Evolutionary conservation across 2,329 filamentous ascomycete species (phyloP).

Genomic region (Myrmaecium sp.): DNA sequence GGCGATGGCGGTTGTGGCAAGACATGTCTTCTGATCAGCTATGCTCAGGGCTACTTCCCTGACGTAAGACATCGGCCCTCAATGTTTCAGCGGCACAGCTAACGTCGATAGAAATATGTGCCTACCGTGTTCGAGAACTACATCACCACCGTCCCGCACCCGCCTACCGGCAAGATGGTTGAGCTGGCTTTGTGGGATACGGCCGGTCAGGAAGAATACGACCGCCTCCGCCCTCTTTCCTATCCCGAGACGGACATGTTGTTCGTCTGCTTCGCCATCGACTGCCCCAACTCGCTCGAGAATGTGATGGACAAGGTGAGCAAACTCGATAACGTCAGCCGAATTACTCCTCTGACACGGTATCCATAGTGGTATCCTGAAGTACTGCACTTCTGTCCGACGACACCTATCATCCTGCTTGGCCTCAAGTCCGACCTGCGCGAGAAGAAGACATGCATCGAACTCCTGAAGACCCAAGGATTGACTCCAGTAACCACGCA

Average conservation of each 20-base stretch:
- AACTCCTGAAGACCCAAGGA: slow-evolving; percentile 95
- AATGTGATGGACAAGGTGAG: slow-evolving; percentile 97
- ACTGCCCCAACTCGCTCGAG: slow-evolving; percentile 94
- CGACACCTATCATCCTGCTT: slow-evolving; percentile 86
- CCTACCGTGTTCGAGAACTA: slow-evolving; percentile 99
- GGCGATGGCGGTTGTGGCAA: slow-evolving; percentile 97
- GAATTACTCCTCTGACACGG: slow-evolving; percentile 1
- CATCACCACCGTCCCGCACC: slow-evolving; percentile 90
- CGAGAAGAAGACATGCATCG: slow-evolving; percentile 89
- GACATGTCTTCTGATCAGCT: slow-evolving; percentile 95
- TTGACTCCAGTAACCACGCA: slow-evolving; percentile 86
- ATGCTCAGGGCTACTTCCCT: slow-evolving; percentile 96
- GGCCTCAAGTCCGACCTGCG: slow-evolving; percentile 95
- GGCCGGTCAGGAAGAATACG: slow-evolving; percentile 95
- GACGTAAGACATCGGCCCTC: slow-evolving; percentile 65
- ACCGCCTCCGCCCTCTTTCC: slow-evolving; percentile 82
- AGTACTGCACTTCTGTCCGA: slow-evolving; percentile 96
- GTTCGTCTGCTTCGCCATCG: slow-evolving; percentile 98
- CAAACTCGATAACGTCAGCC: background rate
- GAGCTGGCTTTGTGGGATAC: slow-evolving; percentile 98
- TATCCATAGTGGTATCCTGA: slow-evolving; percentile 81
- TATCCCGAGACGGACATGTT: slow-evolving; percentile 97
- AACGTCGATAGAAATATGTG: slow-evolving; percentile 72
- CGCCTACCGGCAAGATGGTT: slow-evolving; percentile 76
- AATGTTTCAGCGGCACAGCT: background rate